phyloP scores from a whole-genome alignment of 1,284 basidiomycete species.

The Pseudozyma thailandica region DNA sequence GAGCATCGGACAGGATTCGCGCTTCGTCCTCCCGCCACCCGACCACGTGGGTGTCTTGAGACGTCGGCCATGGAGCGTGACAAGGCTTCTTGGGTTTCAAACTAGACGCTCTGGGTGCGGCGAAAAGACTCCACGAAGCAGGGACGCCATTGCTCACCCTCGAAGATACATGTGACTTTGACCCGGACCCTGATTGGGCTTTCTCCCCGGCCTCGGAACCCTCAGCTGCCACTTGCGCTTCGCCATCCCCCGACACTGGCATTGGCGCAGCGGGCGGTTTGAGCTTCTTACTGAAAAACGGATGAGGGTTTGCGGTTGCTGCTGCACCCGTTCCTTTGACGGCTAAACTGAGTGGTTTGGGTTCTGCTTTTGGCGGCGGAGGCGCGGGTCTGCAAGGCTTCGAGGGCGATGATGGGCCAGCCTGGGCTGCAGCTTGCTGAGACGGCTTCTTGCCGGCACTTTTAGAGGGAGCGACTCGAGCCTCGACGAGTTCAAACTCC shows the following conservation, averaged over 20 bases:
- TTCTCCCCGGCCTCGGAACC: background rate
- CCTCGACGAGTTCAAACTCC: conserved; percentile 28
- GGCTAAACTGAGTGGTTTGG: conserved; percentile 31
- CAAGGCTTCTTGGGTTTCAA: conserved; percentile 27
- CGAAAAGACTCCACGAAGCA: conserved; percentile 39
- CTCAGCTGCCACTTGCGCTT: background rate
- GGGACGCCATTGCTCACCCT: conserved; percentile 1
- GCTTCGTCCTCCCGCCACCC: conserved; percentile 8
- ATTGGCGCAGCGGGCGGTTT: too few species aligned
- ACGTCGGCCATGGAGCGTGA: conserved; percentile 27
- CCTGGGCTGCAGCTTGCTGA: background rate
- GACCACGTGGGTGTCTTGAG: conserved; percentile 20
- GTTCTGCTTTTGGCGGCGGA: conserved; percentile 9
- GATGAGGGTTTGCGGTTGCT: conserved; percentile 25
- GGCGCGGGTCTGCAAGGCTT: conserved; percentile 1
- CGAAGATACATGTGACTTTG: too few species aligned
- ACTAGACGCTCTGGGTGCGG: conserved; percentile 8
- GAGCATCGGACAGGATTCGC: conserved; percentile 2
- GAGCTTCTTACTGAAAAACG: conserved; percentile 36
- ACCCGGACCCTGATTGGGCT: too few species aligned
- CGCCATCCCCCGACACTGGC: too few species aligned
- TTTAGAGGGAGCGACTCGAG: conserved; percentile 4
- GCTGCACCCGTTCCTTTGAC: conserved; percentile 25
- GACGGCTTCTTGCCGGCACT: background rate
- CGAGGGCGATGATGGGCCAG: background rate